Evolutionary conservation across 1,284 basidiomycete genomes (phyloP).

Genomic region (Leccinum variabile): DNA sequence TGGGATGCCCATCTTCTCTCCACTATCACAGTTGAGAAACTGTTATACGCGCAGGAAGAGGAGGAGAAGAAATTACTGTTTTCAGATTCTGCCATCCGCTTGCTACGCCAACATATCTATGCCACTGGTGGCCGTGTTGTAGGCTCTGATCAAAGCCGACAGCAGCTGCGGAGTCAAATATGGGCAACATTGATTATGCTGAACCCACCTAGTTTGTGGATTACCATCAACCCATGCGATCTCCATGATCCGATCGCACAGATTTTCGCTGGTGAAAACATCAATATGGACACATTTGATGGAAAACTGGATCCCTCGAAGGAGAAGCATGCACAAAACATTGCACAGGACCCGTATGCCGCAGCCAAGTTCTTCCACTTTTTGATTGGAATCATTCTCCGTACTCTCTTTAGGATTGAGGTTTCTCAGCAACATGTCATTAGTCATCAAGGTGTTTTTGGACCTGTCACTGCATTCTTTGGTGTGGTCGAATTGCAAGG

Average conservation of each 20-base stretch:
- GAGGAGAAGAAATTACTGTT: too few relatives aligned
- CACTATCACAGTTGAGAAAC: too few relatives aligned
- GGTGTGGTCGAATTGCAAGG: constrained; percentile 14
- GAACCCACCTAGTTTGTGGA: constrained; percentile 7
- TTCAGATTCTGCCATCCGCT: neutral
- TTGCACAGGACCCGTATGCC: constrained; percentile 41
- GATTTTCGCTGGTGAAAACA: constrained; percentile 36
- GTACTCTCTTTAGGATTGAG: too few relatives aligned
- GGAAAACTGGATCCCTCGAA: constrained; percentile 26
- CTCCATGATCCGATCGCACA: constrained; percentile 37
- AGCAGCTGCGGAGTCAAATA: constrained; percentile 12
- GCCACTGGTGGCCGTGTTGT: neutral
- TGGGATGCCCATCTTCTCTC: neutral
- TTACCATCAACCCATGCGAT: constrained; percentile 32
- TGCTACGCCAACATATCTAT: neutral
- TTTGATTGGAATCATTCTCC: constrained; percentile 6
- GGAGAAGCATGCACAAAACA: constrained; percentile 30
- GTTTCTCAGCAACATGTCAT: too few relatives aligned
- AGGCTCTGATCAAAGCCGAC: neutral
- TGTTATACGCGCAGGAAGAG: too few relatives aligned
- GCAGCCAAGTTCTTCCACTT: constrained; percentile 42
- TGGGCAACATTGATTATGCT: constrained; percentile 12
- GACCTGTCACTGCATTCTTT: constrained; percentile 9
- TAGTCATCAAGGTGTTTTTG: constrained; percentile 12
- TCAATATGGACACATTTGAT: constrained; percentile 29